Evolutionary conservation across 176 grass and related monocot species (phyloP).

Genomic region (Rhipidocladum racemiflorum): DNA sequence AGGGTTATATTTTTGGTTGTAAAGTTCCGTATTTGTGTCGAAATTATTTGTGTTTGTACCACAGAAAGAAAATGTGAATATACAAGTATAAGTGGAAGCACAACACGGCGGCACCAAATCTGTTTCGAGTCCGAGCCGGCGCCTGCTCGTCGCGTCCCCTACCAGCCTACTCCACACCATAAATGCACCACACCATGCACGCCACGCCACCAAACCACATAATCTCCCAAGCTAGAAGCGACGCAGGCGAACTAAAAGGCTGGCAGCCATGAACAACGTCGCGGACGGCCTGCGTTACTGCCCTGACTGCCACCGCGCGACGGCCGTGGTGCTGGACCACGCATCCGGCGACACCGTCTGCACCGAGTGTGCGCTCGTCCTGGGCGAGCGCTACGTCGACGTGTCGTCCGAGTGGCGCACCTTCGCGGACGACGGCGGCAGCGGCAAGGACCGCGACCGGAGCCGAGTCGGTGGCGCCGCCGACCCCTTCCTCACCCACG

Average conservation of each 20-base stretch:
- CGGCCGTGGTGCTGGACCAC: background rate
- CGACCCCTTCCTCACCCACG: background rate
- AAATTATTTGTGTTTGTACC: too few species aligned
- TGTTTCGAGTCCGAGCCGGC: background rate
- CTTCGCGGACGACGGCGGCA: background rate
- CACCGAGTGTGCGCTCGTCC: background rate
- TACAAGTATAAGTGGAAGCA: too few species aligned
- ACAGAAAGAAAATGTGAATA: too few species aligned
- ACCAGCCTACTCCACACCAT: background rate
- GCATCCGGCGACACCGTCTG: conserved; percentile 28
- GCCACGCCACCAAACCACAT: background rate
- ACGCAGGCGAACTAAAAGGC: background rate
- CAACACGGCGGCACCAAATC: too few species aligned
- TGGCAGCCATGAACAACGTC: background rate
- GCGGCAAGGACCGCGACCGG: background rate
- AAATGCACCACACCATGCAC: background rate
- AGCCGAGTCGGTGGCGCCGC: background rate
- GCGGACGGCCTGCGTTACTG: conserved; percentile 3
- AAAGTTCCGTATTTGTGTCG: too few species aligned
- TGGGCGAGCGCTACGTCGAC: background rate
- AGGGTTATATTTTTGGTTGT: too few species aligned
- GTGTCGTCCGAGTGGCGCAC: conserved; percentile 2
- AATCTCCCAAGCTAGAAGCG: background rate
- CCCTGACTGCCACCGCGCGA: conserved; percentile 16
- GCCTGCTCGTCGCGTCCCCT: background rate